Evolutionary conservation across 2,329 filamentous ascomycete species (phyloP).

Genomic region (Penicillium verrucosum): DNA sequence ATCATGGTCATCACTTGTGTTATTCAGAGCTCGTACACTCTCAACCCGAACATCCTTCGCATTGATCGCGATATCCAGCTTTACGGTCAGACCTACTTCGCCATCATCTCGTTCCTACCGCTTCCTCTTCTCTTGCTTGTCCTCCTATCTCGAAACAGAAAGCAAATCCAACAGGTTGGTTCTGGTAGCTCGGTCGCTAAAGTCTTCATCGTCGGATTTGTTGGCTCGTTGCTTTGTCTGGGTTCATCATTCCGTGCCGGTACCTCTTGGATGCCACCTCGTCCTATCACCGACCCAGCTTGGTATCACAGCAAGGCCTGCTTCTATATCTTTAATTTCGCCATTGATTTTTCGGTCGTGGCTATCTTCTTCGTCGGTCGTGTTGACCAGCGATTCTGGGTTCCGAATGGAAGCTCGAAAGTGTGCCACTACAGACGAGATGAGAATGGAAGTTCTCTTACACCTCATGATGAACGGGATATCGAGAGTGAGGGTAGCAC

Average conservation of each 20-base stretch:
- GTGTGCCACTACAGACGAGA: constrained; percentile 13
- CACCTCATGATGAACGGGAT: not conserved
- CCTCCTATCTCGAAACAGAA: constrained; percentile 46
- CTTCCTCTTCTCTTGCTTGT: constrained; percentile 54
- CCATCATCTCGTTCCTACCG: constrained; percentile 65
- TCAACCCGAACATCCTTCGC: constrained; percentile 48
- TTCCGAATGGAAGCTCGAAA: constrained; percentile 59
- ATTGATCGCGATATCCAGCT: constrained; percentile 64
- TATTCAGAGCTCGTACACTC: constrained; percentile 66
- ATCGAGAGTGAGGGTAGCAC: not conserved
- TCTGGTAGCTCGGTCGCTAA: constrained; percentile 65
- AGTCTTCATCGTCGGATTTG: constrained; percentile 59
- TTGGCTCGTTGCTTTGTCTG: constrained; percentile 59
- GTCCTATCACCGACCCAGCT: constrained; percentile 54
- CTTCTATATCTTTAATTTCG: constrained; percentile 79
- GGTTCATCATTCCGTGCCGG: constrained; percentile 68
- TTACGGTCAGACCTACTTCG: constrained; percentile 60
- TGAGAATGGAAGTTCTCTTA: not conserved
- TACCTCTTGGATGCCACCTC: constrained; percentile 52
- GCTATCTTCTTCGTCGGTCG: constrained; percentile 63
- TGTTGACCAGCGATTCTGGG: constrained; percentile 71
- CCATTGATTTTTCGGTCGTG: constrained; percentile 68
- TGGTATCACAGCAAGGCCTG: constrained; percentile 69
- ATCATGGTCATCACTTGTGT: constrained; percentile 64
- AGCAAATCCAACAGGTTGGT: constrained; percentile 61